These are phyloP conservation scores for Candida labiduridarum DNA, from an alignment of 1,139 yeast genomes.

Conservation along the genomic window DNA sequence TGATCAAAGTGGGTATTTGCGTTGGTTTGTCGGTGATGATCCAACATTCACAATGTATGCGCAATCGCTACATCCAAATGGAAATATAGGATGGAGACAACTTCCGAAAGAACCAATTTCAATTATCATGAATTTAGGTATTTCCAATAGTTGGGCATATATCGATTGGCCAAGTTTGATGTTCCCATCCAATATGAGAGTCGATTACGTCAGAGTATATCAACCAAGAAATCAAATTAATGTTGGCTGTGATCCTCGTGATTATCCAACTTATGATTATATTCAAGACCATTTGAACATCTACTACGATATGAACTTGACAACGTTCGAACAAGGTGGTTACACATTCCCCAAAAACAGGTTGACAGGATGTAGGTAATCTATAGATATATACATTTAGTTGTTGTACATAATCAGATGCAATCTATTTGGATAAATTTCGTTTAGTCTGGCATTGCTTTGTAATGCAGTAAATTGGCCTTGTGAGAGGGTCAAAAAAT, in stretches of 20 bases:
- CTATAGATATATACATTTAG: neutral
- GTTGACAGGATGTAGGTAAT: constrained; percentile 21
- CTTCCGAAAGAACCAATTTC: constrained; percentile 89
- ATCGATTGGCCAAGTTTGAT: constrained; percentile 72
- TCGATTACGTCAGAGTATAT: constrained; percentile 79
- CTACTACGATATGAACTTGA: constrained; percentile 63
- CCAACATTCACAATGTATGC: constrained; percentile 67
- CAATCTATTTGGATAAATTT: constrained; percentile 11
- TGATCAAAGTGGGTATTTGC: constrained; percentile 64
- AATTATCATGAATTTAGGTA: constrained; percentile 72
- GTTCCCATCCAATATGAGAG: constrained; percentile 68
- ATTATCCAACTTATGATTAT: constrained; percentile 73
- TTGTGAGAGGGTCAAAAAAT: constrained; percentile 62
- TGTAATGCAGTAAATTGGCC: constrained; percentile 49
- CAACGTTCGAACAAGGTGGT: constrained; percentile 70
- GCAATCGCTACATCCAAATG: constrained; percentile 73
- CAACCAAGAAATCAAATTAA: constrained; percentile 59
- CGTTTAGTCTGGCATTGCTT: constrained; percentile 19
- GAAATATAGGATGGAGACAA: constrained; percentile 76
- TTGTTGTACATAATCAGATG: constrained; percentile 18
- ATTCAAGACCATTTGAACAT: constrained; percentile 65
- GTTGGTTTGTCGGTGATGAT: constrained; percentile 78
- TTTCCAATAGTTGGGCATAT: constrained; percentile 80
- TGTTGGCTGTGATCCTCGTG: constrained; percentile 75
- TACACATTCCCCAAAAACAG: constrained; percentile 58